Conservation (phyloP, 768 basidiomycete genomes). For the Gloeophyllum trabeum region DNA sequence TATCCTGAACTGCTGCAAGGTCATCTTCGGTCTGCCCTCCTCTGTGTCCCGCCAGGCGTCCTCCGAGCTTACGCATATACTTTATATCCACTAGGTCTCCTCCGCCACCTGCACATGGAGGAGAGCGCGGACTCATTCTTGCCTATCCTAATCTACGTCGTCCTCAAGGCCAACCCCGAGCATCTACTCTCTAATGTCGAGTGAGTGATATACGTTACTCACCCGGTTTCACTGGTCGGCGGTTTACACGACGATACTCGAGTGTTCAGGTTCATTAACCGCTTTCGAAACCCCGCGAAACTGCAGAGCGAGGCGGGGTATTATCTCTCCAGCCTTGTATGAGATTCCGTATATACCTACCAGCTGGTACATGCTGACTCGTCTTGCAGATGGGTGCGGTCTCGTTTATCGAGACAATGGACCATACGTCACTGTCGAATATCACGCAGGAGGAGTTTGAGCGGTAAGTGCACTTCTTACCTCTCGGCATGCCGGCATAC, state of each 20-base stretch:
- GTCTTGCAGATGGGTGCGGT: slow-evolving; percentile 79
- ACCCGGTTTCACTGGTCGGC: background rate
- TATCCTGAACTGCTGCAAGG: slow-evolving; percentile 95
- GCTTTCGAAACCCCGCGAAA: slow-evolving; percentile 84
- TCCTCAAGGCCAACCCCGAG: slow-evolving; percentile 88
- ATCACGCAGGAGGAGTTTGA: slow-evolving; percentile 94
- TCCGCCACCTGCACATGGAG: slow-evolving; percentile 76
- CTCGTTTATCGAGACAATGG: slow-evolving; percentile 97
- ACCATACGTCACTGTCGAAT: slow-evolving; percentile 87
- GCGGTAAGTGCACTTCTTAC: slow-evolving; percentile 25
- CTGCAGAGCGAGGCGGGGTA: slow-evolving; percentile 94
- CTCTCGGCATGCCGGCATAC: background rate
- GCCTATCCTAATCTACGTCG: slow-evolving; percentile 88
- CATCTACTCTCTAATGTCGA: slow-evolving; percentile 93
- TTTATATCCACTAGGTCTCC: slow-evolving; percentile 58
- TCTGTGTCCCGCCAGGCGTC: slow-evolving; percentile 1
- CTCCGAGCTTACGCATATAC: slow-evolving; percentile 1
- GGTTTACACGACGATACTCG: background rate
- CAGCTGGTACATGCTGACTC: slow-evolving; percentile 1
- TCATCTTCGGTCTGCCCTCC: slow-evolving; percentile 79
- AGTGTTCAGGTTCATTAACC: slow-evolving; percentile 73
- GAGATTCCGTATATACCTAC: slow-evolving; percentile 14
- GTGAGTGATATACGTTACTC: slow-evolving; percentile 40
- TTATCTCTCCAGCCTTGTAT: slow-evolving; percentile 88
- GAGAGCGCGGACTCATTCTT: slow-evolving; percentile 92